phyloP scores from a whole-genome alignment of 73 alveolate species.

The Symbiodinium pilosum region DNA sequence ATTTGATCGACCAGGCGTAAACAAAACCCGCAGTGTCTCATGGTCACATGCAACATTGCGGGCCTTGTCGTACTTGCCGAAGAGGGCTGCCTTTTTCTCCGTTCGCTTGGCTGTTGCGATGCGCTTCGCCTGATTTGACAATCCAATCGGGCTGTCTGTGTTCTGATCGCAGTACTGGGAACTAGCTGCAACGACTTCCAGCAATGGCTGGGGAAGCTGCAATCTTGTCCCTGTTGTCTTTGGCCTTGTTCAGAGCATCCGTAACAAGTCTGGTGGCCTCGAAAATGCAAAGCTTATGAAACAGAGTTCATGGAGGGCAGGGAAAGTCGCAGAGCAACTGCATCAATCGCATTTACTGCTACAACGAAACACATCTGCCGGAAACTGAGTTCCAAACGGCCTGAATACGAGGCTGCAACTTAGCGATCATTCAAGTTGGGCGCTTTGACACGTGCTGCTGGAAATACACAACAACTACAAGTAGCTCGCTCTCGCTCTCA shows the following conservation, averaged over 20 bases:
- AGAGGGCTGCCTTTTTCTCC: slow-evolving; percentile 45
- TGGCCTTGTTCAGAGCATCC: slow-evolving; percentile 63
- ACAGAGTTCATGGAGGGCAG: background rate
- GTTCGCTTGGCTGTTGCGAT: slow-evolving; percentile 75
- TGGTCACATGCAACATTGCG: too few species aligned
- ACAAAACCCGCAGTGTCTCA: too few species aligned
- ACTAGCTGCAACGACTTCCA: too few species aligned
- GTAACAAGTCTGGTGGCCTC: slow-evolving; percentile 71
- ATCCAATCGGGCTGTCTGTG: too few species aligned
- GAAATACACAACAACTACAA: too few species aligned
- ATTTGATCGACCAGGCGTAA: too few species aligned
- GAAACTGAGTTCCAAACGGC: background rate
- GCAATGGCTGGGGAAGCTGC: slow-evolving; percentile 2
- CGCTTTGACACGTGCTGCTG: too few species aligned
- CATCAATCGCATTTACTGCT: background rate
- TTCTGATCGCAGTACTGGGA: background rate
- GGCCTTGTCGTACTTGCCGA: slow-evolving; percentile 83
- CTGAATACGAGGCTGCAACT: slow-evolving; percentile 55
- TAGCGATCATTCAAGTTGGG: too few species aligned
- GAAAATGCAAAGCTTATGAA: background rate
- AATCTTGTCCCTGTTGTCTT: slow-evolving; percentile 69
- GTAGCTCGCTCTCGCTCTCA: too few species aligned
- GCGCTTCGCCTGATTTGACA: slow-evolving; percentile 59
- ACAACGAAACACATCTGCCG: too few species aligned
- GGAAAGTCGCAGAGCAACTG: background rate